A percentile compares a stretch with the other conserved stretches of the same genome.
These are phyloP conservation scores for Cardamine resedifolia DNA, from an alignment of 345 rosid genomes.

Conservation along the genomic window DNA sequence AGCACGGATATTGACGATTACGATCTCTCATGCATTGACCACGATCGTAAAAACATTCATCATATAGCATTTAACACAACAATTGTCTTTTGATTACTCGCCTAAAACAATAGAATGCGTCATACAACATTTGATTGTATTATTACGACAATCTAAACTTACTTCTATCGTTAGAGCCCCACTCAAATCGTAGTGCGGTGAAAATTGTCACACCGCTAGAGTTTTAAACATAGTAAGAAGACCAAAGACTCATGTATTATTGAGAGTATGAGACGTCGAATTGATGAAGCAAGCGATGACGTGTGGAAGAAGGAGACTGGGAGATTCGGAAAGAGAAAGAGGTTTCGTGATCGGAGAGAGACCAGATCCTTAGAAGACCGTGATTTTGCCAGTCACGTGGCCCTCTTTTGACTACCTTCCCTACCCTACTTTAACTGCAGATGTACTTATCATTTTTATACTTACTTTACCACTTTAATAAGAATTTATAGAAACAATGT, in stretches of 20 bases:
- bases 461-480: neutral
- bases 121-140: neutral
- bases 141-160: neutral
- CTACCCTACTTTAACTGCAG: conserved; percentile 20
- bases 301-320: conserved; percentile 19
- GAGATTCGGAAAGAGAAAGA: conserved; percentile 27
- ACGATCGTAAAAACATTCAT: neutral
- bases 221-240: neutral
- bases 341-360: conserved; percentile 32
- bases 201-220: neutral
- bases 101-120: neutral
- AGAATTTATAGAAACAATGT: too few species aligned
- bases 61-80: neutral
- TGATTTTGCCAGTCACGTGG: conserved; percentile 40
- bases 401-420: conserved; percentile 30
- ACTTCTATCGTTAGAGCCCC: neutral
- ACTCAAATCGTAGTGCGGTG: neutral
- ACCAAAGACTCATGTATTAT: neutral
- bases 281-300: conserved; percentile 31
- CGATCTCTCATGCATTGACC: conserved; percentile 30
- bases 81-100: neutral
- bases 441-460: conserved; percentile 24
- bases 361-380: conserved; percentile 42
- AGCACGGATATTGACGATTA: conserved; percentile 15
- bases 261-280: conserved; percentile 11